phyloP scores from a whole-genome alignment of 108 stramenopile species.

The Nannochloropsis salina region DNA sequence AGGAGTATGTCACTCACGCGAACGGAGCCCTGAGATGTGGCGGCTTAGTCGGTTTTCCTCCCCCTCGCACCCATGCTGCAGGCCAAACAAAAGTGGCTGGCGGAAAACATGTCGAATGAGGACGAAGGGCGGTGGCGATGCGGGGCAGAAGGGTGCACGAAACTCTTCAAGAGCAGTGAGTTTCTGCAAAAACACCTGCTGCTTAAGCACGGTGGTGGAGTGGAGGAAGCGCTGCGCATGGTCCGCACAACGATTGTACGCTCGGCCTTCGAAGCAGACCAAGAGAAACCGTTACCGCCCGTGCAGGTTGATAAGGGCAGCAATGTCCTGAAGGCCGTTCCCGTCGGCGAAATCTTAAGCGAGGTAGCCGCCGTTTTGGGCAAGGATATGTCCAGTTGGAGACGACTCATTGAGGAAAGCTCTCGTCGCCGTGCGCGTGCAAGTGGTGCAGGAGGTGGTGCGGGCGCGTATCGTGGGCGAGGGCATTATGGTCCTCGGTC shows the following conservation, averaged over 20 bases:
- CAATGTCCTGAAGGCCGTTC: background rate
- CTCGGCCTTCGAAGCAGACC: background rate
- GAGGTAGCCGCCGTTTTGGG: background rate
- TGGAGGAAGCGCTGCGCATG: background rate
- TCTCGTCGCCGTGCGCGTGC: background rate
- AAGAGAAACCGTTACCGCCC: background rate
- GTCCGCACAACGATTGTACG: background rate
- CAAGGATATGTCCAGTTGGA: background rate
- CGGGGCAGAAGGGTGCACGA: background rate
- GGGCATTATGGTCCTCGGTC: background rate
- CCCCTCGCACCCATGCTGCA: background rate
- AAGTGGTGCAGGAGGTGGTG: background rate
- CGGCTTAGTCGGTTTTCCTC: too few relatives aligned
- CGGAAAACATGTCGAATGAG: conserved; percentile 2
- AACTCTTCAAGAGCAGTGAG: conserved; percentile 18
- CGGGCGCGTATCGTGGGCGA: background rate
- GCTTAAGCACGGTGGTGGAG: background rate
- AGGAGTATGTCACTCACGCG: too few relatives aligned
- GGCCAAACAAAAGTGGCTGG: conserved; percentile 3
- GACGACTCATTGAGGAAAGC: background rate
- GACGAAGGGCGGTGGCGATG: conserved; percentile 18
- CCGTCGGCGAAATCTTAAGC: background rate
- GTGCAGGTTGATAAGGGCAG: background rate
- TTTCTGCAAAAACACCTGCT: conserved; percentile 11
- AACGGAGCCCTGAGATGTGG: too few relatives aligned